Evolutionary conservation across 2,329 filamentous ascomycete species (phyloP), one percentile per base, ranked within the genome.

Genomic region (Trichoderma sp.): DNA sequence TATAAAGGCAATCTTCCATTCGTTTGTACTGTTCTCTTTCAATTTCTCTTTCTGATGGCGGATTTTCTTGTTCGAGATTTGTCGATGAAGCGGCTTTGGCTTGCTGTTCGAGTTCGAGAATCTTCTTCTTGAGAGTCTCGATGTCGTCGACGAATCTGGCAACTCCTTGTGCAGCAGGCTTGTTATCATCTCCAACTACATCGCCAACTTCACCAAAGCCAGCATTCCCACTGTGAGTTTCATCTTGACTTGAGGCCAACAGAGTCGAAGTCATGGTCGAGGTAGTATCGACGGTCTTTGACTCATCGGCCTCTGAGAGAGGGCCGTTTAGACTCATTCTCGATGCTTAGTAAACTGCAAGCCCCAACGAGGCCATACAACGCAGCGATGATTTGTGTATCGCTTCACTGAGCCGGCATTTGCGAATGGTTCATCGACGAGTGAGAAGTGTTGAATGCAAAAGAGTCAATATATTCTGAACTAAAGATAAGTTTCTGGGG

Each of bases 1-100:
- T 61, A 11, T 68, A 68, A 50, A 68, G 66, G 15, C 66, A 68
- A 8, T 17, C 66, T 26, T 68, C 55, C 55, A 68, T 68, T 9
- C 66, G 36, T 20, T 50, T 68, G 20, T 68, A 68, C 12, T 53
- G 15, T 6, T 68, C 55, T 23, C 30, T 13, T 7, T 50, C 36
- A 20, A 0, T 28, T n/a, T 28, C 59, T 9, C 6, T 23, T 23
- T 59, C 20, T 32, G 66, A 15, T 9, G 11, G 17, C 12, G 6
- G 8, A 20, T 13, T 15, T 32, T 53, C 62, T 32, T 65, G 36
- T 28, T 65, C 62, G 17, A 15, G 12, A 6, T 43, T 36, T 17
- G 43, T 17, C 7, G 43, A 7, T 28, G 39, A 30, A 17, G 23
- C 43, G 13, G 11, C n/a, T 30, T 64, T 65, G 12, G 43, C 17